These are phyloP conservation scores for Clonostachys sp. DNA, from an alignment of 2,329 filamentous ascomycete species.

Conservation along the genomic window DNA sequence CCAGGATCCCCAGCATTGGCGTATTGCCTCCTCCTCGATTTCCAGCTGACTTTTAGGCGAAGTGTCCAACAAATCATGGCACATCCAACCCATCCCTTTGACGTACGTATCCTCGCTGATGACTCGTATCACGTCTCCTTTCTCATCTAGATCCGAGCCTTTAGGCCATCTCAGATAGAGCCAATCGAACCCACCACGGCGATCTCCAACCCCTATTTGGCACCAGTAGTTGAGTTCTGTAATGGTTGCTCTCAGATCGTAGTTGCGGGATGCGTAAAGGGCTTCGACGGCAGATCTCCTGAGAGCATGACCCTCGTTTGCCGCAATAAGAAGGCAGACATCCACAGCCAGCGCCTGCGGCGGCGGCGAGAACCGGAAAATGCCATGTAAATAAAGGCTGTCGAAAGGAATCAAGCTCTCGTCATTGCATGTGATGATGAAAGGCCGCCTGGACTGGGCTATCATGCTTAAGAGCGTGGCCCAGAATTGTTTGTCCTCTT, in stretches of 20 bases:
- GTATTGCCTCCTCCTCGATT: conserved; percentile 57
- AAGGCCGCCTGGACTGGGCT: conserved; percentile 79
- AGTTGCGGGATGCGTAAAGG: conserved; percentile 64
- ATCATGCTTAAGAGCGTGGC: conserved; percentile 73
- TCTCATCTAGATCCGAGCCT: conserved; percentile 62
- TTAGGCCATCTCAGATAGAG: conserved; percentile 74
- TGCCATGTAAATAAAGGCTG: conserved; percentile 74
- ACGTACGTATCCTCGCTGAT: conserved; percentile 77
- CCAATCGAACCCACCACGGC: conserved; percentile 87
- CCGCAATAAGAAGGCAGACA: conserved; percentile 76
- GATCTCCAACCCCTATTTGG: conserved; percentile 88
- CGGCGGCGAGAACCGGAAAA: conserved; percentile 70
- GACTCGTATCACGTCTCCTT: conserved; percentile 68
- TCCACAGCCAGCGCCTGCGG: conserved; percentile 68
- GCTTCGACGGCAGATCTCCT: conserved; percentile 59
- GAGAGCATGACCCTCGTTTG: conserved; percentile 83
- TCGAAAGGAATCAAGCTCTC: conserved; percentile 76
- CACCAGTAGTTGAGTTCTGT: conserved; percentile 94
- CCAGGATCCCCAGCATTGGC: conserved; percentile 66
- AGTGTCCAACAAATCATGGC: conserved; percentile 49
- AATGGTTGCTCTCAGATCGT: conserved; percentile 77
- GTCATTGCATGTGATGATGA: conserved; percentile 93
- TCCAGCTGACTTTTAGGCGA: conserved; percentile 21
- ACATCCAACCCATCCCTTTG: conserved; percentile 72
- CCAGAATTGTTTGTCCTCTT: conserved; percentile 97